Conservation (phyloP, 2,329 filamentous ascomycete genomes). For the Ophiostoma sp. region DNA sequence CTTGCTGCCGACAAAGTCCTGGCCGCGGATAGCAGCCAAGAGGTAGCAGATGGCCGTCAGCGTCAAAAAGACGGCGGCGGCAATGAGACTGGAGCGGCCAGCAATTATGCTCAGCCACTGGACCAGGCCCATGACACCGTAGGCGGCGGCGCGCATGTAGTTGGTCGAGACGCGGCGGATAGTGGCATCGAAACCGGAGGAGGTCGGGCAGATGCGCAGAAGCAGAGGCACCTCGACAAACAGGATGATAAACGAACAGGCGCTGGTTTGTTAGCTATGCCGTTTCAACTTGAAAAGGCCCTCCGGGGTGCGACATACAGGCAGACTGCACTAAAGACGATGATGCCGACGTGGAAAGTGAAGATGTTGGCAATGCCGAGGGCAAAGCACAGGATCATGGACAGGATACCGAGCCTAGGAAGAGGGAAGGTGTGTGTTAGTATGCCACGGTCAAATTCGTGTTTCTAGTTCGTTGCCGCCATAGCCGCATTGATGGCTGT, state of each 20-base stretch:
- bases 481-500: not conserved
- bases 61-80: slow-evolving; percentile 77
- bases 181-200: slow-evolving; percentile 79
- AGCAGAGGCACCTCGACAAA: slow-evolving; percentile 92
- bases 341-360: slow-evolving; percentile 49
- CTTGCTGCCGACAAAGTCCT: slow-evolving; percentile 90
- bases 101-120: slow-evolving; percentile 80
- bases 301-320: slow-evolving; percentile 48
- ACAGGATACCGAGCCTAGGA: slow-evolving; percentile 66
- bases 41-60: slow-evolving; percentile 79
- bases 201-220: slow-evolving; percentile 96
- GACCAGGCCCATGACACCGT: slow-evolving; percentile 73
- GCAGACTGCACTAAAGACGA: slow-evolving; percentile 55
- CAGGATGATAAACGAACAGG: slow-evolving; percentile 71
- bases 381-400: slow-evolving; percentile 70
- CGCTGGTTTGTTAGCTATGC: slow-evolving; percentile 45
- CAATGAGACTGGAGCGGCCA: slow-evolving; percentile 72
- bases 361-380: slow-evolving; percentile 69
- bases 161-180: slow-evolving; percentile 94
- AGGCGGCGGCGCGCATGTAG: slow-evolving; percentile 92
- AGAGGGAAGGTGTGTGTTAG: slow-evolving; percentile 1
- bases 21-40: slow-evolving; percentile 75
- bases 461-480: not conserved
- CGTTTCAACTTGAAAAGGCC: not conserved
- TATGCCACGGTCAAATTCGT: not conserved